Base-by-base conservation (phyloP, 2,329 filamentous ascomycete species). In the Paraphaeosphaeria minitans region DNA sequence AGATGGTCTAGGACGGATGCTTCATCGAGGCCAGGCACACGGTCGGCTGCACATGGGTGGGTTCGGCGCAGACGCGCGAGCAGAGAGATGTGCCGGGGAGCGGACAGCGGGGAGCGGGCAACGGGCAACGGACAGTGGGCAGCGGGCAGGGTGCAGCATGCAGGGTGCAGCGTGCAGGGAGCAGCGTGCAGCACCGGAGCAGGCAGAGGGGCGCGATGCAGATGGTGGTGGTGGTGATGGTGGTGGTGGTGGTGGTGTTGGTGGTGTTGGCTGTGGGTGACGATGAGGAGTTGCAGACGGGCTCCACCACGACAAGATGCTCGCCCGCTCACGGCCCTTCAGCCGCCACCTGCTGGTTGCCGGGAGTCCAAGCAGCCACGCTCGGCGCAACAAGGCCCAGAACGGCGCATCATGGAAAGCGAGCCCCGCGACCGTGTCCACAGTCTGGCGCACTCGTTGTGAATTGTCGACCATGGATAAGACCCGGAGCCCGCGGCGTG, bases 1-100 rank as follows among this genome's bases (percentile, higher is more conserved):
- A 62, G 61, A 63, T 56, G 56, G 50, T 52, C 69, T 72, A 75
- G 68, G 64, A 73, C 65, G 72, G 74, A 70, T 75, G 72, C 74
- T 75, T 74, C 74, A 76, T 77, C 64, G 71, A 70, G 66, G 69
- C 68, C 68, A 61, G 66, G 62, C 60, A 65, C 54, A 66, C 58
- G 59, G 58, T 59, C 56, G 61, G 52, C 42, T 49, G 35, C 53
- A 43, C 49, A 56, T 55, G 56, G 48, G 57, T 48, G 50, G 53
- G 50, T 48, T 43, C 49, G 56, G 55, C 43, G 55, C 57, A 58
- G 61, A 33, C 47, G 62, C 41, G 57, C 47, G 46, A 27, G 31
- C 39, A 29, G 37, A 14, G 43, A 43, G 37, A 37, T 51, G 4
- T 24, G 16, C 4, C 43, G 14, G 37, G 22, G 10, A 31, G 8